Evolutionary conservation across 768 basidiomycete genomes (phyloP), one percentile per base, ranked within the genome.

Genomic region (Tricholoma bakamatsutake): DNA sequence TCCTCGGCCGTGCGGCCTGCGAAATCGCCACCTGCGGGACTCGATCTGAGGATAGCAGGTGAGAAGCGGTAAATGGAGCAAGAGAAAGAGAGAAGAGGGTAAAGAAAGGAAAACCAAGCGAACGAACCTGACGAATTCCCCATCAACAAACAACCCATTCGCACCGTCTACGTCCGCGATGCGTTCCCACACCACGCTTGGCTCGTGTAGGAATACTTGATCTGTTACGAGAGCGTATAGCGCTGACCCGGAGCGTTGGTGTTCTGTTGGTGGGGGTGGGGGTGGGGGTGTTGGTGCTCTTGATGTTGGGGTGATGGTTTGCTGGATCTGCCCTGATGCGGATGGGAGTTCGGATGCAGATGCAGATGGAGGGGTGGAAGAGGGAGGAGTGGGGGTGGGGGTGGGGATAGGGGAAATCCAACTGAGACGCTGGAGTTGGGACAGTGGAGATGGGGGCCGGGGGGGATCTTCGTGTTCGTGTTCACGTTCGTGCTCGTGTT

Each of bases 151-250:
- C 5, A 80, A 80, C 30, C 88, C 83, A 59, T 76, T 84, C 2
- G 82, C 78, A 1, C 91, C 91, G 57, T 96, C 93, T 30, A 94
- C 79, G 63, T 96, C 94, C 62, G 90, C 90, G 28, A 97, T 72
- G 17, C 87, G 82, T 70, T 97, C 94, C 94, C 94, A 97, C 3
- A 94, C 87, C 24, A 96, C 82, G 15, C 82, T 82, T 0, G 84
- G 75, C 66, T 96, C 93, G 55, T 81, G 68, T 2, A 85, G 71
- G 67, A 97, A 93, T 15, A 85, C 82, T 39, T 89, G 78, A 67
- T 97, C 94, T 0, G 94, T 94, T 11, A 87, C 91, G 58, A 97
- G 85, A 1, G 83, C 82, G 67, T 91, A 95, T 6, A 97, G 73
- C 4, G 82, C 78, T 0, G 78, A 51, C 42, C 74, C 61, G 5